Percentiles rank a stretch among this genome's conserved stretches.
Conservation (phyloP, 2,329 filamentous ascomycete genomes). For the Alternaria consortialis region DNA sequence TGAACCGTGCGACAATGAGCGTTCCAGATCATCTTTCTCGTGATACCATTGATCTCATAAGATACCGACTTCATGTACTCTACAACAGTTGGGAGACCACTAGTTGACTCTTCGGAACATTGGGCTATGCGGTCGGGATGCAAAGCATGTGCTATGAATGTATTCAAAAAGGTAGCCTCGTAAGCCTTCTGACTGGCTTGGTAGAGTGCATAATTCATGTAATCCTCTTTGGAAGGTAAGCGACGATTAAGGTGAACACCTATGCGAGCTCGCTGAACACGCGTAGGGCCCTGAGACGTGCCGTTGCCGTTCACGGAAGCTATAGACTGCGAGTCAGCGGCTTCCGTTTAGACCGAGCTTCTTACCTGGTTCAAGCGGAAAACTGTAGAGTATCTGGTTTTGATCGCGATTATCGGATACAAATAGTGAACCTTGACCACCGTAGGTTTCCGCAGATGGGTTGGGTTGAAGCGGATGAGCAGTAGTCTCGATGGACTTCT, state of each 20-base stretch:
- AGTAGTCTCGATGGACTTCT: not conserved
- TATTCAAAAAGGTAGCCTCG: constrained; percentile 34
- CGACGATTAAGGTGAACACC: constrained; percentile 21
- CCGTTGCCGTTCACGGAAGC: not conserved
- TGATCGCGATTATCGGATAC: constrained; percentile 2
- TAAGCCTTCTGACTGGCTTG: constrained; percentile 40
- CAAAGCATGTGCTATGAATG: constrained; percentile 33
- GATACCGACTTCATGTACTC: constrained; percentile 28
- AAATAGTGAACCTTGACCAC: not conserved
- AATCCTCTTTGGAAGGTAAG: constrained; percentile 27
- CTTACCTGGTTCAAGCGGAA: constrained; percentile 21
- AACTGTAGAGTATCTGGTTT: constrained; percentile 1
- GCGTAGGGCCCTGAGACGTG: not conserved
- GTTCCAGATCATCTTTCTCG: constrained; percentile 37
- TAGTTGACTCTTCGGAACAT: constrained; percentile 12
- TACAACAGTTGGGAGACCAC: constrained; percentile 7
- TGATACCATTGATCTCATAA: constrained; percentile 26
- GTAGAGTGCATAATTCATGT: constrained; percentile 32
- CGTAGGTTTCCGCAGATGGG: not conserved
- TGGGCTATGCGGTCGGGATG: constrained; percentile 24
- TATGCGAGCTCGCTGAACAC: constrained; percentile 12
- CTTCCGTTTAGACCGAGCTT: not conserved
- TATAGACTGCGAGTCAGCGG: not conserved
- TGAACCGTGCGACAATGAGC: constrained; percentile 30
- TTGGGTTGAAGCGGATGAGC: not conserved